A percentile compares a stretch with the other conserved stretches of the same genome.
These are phyloP conservation scores for Diaporthe vexans DNA, from an alignment of 2,329 filamentous ascomycete genomes.

Conservation along the genomic window DNA sequence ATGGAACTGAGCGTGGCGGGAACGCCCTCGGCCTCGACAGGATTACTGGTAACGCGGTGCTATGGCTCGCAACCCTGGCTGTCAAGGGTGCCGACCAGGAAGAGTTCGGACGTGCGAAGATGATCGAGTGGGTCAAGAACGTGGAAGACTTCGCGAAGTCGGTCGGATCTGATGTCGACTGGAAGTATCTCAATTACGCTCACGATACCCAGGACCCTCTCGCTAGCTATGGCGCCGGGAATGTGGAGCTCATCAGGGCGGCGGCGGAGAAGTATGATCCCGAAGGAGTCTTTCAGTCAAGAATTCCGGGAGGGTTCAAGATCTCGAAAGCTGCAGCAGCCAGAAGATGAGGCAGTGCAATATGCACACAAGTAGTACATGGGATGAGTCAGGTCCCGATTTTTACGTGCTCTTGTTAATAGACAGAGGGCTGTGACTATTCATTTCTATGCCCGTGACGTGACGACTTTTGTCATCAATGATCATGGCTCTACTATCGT, in stretches of 20 bases:
- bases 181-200: conserved; percentile 22
- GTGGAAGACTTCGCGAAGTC: neutral
- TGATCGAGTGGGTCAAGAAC: conserved; percentile 2
- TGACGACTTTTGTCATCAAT: too few relatives aligned
- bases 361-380: neutral
- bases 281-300: neutral
- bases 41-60: neutral
- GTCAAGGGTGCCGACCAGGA: conserved; percentile 13
- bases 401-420: too few relatives aligned
- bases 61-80: conserved; percentile 15
- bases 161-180: conserved; percentile 8
- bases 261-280: conserved; percentile 4
- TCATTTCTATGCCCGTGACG: too few relatives aligned
- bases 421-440: too few relatives aligned
- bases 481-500: too few relatives aligned
- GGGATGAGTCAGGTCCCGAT: too few relatives aligned
- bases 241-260: neutral
- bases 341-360: neutral
- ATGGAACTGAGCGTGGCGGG: neutral
- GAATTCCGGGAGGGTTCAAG: conserved; percentile 6
- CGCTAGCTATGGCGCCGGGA: neutral
- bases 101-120: conserved; percentile 2
- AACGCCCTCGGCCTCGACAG: conserved; percentile 24
- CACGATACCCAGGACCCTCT: conserved; percentile 21
- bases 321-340: neutral